phyloP scores from a whole-genome alignment of 1,284 basidiomycete genomes.

The Laetiporus sulphureus region DNA sequence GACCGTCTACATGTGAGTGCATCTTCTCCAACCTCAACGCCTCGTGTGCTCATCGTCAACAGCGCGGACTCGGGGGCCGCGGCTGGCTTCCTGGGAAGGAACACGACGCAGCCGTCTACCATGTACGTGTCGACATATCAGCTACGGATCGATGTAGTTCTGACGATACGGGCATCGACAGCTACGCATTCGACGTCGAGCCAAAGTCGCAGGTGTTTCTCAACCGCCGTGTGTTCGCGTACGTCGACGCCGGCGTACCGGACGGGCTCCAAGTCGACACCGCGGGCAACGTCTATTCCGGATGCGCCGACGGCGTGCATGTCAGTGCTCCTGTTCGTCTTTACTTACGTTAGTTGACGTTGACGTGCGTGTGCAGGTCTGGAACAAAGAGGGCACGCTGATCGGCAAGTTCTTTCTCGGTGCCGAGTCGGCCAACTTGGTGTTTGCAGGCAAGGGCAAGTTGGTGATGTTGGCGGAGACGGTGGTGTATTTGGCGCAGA shows the following conservation, averaged over 20 bases:
- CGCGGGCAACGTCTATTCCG: conserved; percentile 63
- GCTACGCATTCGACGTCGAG: conserved; percentile 71
- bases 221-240: conserved; percentile 70
- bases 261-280: conserved; percentile 55
- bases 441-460: conserved; percentile 57
- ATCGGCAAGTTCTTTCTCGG: conserved; percentile 73
- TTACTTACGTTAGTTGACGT: neutral
- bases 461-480: conserved; percentile 68
- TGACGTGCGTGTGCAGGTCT: conserved; percentile 38
- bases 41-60: neutral
- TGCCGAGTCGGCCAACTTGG: conserved; percentile 52
- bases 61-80: conserved; percentile 49
- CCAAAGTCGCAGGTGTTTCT: conserved; percentile 45
- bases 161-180: no score
- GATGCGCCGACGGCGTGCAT: conserved; percentile 68
- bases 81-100: conserved; percentile 44
- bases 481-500: conserved; percentile 54
- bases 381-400: conserved; percentile 53
- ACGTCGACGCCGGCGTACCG: conserved; percentile 57
- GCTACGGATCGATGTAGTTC: no score
- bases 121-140: conserved; percentile 55
- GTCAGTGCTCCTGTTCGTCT: conserved; percentile 24
- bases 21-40: neutral
- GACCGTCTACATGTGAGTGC: conserved; percentile 57
- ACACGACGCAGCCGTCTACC: conserved; percentile 60